These are phyloP conservation scores for Protomyces pachydermus DNA, from an alignment of 1,139 yeast genomes.

Conservation along the genomic window DNA sequence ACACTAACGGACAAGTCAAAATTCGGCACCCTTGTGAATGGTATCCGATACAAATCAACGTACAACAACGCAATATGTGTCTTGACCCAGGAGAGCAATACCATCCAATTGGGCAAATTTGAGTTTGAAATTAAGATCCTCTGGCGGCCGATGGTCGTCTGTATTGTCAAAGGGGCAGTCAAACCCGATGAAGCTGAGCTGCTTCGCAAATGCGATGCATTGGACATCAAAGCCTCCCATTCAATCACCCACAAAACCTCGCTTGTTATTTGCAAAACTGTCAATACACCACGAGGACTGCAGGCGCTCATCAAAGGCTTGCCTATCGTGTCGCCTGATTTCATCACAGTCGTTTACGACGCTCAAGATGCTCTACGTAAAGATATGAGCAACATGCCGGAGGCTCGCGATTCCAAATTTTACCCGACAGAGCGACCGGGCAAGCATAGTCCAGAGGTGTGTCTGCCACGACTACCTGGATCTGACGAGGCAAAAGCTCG, in stretches of 20 bases:
- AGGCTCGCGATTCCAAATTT: background rate
- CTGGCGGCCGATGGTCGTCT: constrained; percentile 18
- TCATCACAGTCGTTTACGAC: constrained; percentile 4
- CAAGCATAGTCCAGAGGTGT: constrained; percentile 1
- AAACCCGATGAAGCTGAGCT: constrained; percentile 14
- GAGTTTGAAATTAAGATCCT: background rate
- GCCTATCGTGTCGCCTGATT: constrained; percentile 12
- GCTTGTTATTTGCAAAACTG: constrained; percentile 17
- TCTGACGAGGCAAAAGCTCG: background rate
- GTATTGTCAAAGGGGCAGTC: background rate
- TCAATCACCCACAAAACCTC: constrained; percentile 12
- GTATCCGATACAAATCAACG: background rate
- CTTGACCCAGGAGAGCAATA: background rate
- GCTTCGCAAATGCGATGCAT: background rate
- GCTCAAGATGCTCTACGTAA: background rate
- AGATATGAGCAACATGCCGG: constrained; percentile 14
- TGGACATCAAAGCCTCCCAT: constrained; percentile 13
- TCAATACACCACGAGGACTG: constrained; percentile 19
- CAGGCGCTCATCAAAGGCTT: constrained; percentile 13
- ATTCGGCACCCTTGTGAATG: constrained; percentile 9
- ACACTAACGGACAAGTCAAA: constrained; percentile 14
- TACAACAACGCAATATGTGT: background rate
- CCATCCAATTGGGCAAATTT: background rate
- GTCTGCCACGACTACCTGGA: background rate
- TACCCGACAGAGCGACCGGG: constrained; percentile 5